Conservation (phyloP, 2,329 filamentous ascomycete genomes). For the Colletotrichum echinochloae region DNA sequence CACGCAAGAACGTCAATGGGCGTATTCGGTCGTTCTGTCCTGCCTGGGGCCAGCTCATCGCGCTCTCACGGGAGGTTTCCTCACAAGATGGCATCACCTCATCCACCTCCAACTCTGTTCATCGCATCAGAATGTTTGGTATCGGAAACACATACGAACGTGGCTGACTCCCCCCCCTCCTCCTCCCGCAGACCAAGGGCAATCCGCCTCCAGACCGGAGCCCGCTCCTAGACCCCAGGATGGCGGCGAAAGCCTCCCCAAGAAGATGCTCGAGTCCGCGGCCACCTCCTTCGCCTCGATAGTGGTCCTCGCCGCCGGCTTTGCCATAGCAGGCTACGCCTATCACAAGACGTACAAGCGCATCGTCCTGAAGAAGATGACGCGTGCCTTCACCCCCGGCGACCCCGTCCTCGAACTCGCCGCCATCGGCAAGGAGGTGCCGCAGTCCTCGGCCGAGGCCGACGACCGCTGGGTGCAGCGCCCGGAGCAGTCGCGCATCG, state of each 20-base stretch:
- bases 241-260: constrained; percentile 55
- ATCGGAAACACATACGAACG: background rate
- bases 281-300: constrained; percentile 83
- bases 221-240: constrained; percentile 11
- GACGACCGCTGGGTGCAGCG: constrained; percentile 83
- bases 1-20: background rate
- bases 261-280: constrained; percentile 79
- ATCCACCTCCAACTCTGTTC: too few species aligned
- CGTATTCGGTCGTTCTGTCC: background rate
- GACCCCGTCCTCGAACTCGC: constrained; percentile 90
- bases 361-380: constrained; percentile 91
- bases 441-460: constrained; percentile 55
- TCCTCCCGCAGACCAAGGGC: constrained; percentile 19
- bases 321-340: constrained; percentile 75
- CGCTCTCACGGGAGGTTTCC: background rate
- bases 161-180: constrained; percentile 27
- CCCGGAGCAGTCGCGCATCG: constrained; percentile 83
- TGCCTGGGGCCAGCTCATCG: background rate
- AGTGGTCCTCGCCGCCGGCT: constrained; percentile 74
- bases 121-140: background rate
- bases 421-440: constrained; percentile 70
- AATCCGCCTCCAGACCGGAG: background rate
- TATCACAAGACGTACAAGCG: constrained; percentile 91
- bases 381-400: constrained; percentile 89
- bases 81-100: background rate